Base-by-base conservation (phyloP, 2,329 filamentous ascomycete species). In the Alternaria ventricosa region DNA sequence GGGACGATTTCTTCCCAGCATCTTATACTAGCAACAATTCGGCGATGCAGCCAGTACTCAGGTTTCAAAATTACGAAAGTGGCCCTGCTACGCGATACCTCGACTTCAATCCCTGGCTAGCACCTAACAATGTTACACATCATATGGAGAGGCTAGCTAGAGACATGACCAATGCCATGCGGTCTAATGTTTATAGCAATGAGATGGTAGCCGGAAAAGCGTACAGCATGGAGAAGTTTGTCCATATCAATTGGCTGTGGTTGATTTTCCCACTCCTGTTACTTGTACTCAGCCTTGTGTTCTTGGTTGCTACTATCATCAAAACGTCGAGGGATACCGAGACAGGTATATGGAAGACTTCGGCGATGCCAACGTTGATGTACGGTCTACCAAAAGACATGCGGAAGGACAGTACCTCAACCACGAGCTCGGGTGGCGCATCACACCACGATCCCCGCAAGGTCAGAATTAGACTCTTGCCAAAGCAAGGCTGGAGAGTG, bases 321-420 rank as follows among this genome's bases (percentile, higher is more conserved):
- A 59, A 59, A 20, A 33, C 30, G 3, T 55, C 51, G 1, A 20
- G 23, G 0, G 63, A 65, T 2, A 46, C 45, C 2, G 60, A 46
- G 5, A 23, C 46, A 2, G 69, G 65, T 1, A 22, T 71, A 0
- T 79, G 76, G 76, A 79, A 79, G 55, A 76, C 70, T 2, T 75
- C 72, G 5, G 70, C 71, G 0, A 68, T 75, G 58, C 70, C 71
- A 1, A 44, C 70, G 0, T 44, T 75, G n/a, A n/a, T n/a, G n/a
- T n/a, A n/a, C n/a, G n/a, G n/a, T n/a, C n/a, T n/a, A n/a, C n/a
- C n/a, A n/a, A n/a, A n/a, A n/a, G 64, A 71, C 0, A 28, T 30
- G 22, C 59, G 51, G 25, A 15, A 23, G 6, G 45, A 33, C 15
- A 18, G 50, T 15, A 6, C 30, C 23, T 50, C 45, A 4, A 23